Percentiles rank a stretch among this genome's conserved stretches.
phyloP scores from a whole-genome alignment of 257 asterid species.

The Nicotiana knightiana region DNA sequence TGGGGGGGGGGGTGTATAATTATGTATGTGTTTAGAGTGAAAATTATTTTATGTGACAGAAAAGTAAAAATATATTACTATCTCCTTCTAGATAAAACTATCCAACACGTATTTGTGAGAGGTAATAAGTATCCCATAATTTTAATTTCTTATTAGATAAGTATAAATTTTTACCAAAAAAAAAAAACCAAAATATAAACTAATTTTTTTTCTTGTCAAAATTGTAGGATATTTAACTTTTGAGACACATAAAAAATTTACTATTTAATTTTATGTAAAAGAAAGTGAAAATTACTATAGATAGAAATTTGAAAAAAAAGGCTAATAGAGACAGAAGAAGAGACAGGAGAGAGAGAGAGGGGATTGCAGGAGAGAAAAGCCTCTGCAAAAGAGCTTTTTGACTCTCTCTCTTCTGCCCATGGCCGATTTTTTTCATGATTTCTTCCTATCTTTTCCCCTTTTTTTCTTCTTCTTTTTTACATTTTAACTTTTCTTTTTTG shows the following conservation, averaged over 20 bases:
- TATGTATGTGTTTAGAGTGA: too few relatives aligned
- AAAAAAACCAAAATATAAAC: too few relatives aligned
- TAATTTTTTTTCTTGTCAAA: too few relatives aligned
- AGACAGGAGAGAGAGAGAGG: neutral
- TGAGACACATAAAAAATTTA: too few relatives aligned
- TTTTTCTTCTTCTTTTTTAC: slow-evolving; percentile 1
- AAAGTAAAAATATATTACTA: too few relatives aligned
- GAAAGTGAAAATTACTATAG: slow-evolving; percentile 5
- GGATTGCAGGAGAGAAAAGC: slow-evolving; percentile 19
- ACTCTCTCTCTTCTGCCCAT: slow-evolving; percentile 30
- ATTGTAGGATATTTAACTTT: too few relatives aligned
- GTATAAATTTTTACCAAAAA: too few relatives aligned
- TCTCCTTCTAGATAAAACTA: too few relatives aligned
- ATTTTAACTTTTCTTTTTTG: neutral
- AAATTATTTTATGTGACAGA: too few relatives aligned
- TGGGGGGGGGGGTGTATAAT: too few relatives aligned
- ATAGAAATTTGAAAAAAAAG: neutral
- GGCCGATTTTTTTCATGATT: slow-evolving; percentile 25
- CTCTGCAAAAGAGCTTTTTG: slow-evolving; percentile 32
- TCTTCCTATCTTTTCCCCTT: slow-evolving; percentile 14
- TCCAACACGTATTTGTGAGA: neutral
- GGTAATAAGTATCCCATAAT: too few relatives aligned
- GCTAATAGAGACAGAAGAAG: neutral
- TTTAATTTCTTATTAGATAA: too few relatives aligned
- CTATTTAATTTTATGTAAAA: neutral